Conservation (phyloP, 257 asterid genomes). For the Euphrasia confusa region DNA sequence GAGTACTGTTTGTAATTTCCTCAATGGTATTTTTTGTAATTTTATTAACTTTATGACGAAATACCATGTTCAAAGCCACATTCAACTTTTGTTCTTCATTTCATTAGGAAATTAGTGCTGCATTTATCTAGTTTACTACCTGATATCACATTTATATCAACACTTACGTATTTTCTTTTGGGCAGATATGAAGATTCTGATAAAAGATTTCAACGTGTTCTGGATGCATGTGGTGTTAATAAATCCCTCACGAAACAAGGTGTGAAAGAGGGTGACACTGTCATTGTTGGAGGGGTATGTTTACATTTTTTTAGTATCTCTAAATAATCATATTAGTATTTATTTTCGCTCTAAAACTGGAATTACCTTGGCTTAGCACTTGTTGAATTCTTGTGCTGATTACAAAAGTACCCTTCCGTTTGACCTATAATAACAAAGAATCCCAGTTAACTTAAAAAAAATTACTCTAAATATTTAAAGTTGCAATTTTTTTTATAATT, state of each 20-base stretch:
- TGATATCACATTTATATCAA: background rate
- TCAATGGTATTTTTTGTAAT: background rate
- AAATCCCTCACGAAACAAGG: conserved; percentile 80
- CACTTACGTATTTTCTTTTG: conserved; percentile 6
- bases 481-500: no score
- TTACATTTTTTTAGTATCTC: background rate
- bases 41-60: background rate
- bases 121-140: background rate
- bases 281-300: conserved; percentile 80
- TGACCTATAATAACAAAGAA: no score
- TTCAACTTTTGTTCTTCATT: background rate
- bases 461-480: no score
- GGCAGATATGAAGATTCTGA: conserved; percentile 80
- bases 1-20: background rate
- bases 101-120: background rate
- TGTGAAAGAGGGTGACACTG: conserved; percentile 89
- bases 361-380: background rate
- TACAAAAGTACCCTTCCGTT: no score
- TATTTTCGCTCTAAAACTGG: background rate
- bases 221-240: conserved; percentile 89
- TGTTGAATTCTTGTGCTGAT: no score
- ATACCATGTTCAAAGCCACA: background rate
- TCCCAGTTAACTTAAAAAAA: no score
- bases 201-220: conserved; percentile 84
- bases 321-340: background rate